A percentile compares a stretch with the other conserved stretches of the same genome.
These are phyloP conservation scores for Epichloe hybrida DNA, from an alignment of 2,329 filamentous ascomycete genomes.

Conservation along the genomic window DNA sequence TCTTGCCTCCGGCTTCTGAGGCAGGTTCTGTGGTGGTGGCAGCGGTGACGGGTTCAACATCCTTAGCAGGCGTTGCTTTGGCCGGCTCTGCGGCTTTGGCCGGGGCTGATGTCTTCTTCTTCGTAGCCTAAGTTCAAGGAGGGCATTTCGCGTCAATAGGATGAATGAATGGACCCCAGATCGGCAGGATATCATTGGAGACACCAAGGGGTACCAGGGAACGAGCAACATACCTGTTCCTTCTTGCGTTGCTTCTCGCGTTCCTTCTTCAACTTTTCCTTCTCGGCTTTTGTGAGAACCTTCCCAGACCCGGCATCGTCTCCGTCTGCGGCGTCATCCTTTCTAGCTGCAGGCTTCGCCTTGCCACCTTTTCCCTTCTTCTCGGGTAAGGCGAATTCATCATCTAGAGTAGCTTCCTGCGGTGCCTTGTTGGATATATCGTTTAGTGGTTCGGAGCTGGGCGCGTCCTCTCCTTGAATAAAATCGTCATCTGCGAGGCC, in stretches of 20 bases:
- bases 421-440: conserved; percentile 52
- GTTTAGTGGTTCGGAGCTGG: conserved; percentile 17
- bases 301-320: conserved; percentile 45
- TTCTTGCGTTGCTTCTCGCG: conserved; percentile 97
- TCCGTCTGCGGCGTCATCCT: conserved; percentile 36
- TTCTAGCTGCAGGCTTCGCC: conserved; percentile 28
- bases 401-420: conserved; percentile 67
- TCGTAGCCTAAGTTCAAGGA: conserved; percentile 43
- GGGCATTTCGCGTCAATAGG: background rate
- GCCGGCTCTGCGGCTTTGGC: conserved; percentile 16
- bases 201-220: background rate
- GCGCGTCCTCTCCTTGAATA: conserved; percentile 49
- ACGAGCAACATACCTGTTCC: conserved; percentile 56
- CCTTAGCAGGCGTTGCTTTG: conserved; percentile 21
- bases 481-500: conserved; percentile 55
- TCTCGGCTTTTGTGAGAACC: conserved; percentile 93
- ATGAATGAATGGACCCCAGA: background rate
- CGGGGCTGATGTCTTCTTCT: conserved; percentile 54
- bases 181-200: background rate
- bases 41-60: conserved; percentile 37
- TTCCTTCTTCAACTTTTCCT: conserved; percentile 96
- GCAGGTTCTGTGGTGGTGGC: conserved; percentile 21
- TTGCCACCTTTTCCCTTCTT: conserved; percentile 55
- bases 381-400: conserved; percentile 72
- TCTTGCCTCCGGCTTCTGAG: conserved; percentile 46